Evolutionary conservation across 1,284 basidiomycete genomes (phyloP).

Genomic region (Wallemia hederae): DNA sequence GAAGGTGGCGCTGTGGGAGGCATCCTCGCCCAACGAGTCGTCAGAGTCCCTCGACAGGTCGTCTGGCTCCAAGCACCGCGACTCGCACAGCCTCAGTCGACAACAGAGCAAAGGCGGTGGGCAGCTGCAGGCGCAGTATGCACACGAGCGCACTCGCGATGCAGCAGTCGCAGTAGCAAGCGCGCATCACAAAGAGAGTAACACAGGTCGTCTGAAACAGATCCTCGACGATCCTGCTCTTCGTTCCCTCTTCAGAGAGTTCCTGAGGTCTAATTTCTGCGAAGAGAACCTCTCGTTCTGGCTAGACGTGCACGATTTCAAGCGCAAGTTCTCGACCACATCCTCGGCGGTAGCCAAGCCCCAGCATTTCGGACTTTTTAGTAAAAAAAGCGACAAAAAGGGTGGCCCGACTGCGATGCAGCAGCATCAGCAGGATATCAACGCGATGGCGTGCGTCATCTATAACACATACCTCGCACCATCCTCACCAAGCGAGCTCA

Average conservation of each 20-base stretch:
- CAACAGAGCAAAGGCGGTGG: neutral
- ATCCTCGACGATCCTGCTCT: constrained; percentile 81
- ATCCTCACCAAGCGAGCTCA: constrained; percentile 77
- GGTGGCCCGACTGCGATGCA: constrained; percentile 76
- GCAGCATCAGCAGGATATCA: constrained; percentile 77
- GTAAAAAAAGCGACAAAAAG: constrained; percentile 16
- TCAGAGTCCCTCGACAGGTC: neutral
- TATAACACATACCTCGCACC: constrained; percentile 87
- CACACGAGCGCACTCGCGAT: constrained; percentile 8
- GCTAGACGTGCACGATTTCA: constrained; percentile 91
- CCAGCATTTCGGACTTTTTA: neutral
- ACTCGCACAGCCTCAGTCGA: neutral
- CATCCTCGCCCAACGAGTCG: neutral
- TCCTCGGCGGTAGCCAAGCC: constrained; percentile 50
- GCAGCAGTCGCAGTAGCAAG: constrained; percentile 22
- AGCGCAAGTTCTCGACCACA: constrained; percentile 77
- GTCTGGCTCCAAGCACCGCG: neutral
- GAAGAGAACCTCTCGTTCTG: constrained; percentile 95
- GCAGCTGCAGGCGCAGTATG: neutral
- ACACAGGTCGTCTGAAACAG: constrained; percentile 64
- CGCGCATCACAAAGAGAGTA: constrained; percentile 38
- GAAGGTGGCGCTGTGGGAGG: neutral
- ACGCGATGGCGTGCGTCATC: constrained; percentile 76
- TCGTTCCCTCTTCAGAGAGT: constrained; percentile 72
- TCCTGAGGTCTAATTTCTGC: constrained; percentile 76